Percentiles rank a stretch among this genome's conserved stretches.
These are phyloP conservation scores for Solanum tacnaense DNA, from an alignment of 257 asterid genomes.

Conservation along the genomic window DNA sequence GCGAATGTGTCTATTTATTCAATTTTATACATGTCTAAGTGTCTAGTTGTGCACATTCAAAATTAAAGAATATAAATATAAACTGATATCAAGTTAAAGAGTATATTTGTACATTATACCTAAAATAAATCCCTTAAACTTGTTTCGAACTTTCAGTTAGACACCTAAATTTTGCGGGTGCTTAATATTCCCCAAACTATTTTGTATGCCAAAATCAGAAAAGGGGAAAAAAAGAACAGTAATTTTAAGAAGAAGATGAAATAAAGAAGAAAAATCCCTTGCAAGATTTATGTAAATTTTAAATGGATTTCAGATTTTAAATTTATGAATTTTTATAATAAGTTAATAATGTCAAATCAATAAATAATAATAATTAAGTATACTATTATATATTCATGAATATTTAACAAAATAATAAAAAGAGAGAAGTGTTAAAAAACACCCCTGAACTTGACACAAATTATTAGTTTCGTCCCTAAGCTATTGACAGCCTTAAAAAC, in stretches of 20 bases:
- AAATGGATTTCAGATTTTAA: background rate
- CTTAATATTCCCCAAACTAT: background rate
- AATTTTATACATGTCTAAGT: too few species aligned
- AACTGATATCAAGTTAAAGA: too few species aligned
- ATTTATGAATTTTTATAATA: too few species aligned
- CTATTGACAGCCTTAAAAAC: too few species aligned
- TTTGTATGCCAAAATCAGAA: background rate
- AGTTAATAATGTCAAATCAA: too few species aligned
- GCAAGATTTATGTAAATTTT: background rate
- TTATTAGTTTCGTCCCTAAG: too few species aligned
- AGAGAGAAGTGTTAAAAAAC: too few species aligned
- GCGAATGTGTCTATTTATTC: too few species aligned
- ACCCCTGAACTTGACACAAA: too few species aligned
- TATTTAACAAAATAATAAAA: background rate
- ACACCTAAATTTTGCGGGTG: background rate
- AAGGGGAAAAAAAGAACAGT: background rate
- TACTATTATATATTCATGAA: background rate
- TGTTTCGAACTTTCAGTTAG: background rate
- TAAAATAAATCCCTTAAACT: background rate
- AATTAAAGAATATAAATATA: too few species aligned
- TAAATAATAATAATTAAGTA: background rate
- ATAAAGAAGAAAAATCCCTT: background rate
- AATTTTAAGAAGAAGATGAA: background rate
- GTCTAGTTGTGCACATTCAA: background rate
- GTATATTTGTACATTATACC: too few species aligned